Evolutionary conservation across 495 filamentous ascomycete species (phyloP), one percentile per base, ranked within the genome.

Genomic region (Aspergillus affinis): DNA sequence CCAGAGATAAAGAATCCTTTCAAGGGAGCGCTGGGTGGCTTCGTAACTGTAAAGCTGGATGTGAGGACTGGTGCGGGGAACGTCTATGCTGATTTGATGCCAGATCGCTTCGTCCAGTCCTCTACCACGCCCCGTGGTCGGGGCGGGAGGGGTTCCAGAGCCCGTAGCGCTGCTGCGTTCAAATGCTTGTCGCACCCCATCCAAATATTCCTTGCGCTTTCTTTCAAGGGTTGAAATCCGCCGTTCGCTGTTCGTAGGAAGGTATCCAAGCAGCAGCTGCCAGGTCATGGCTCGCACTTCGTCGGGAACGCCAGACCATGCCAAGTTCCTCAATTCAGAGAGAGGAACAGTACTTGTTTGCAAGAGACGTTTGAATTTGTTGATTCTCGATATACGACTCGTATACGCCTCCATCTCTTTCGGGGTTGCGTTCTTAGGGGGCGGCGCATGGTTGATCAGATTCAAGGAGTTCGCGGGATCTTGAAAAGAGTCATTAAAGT

Each of bases 11-110:
- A 98, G 80, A 57, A 98, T 98, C 30, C 93, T 84, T 71, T 98
- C 94, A 23, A 98, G 74, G 8, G 91, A 96, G 45, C 92, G 84
- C 64, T 98, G 94, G 0, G 94, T 98, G 18, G 93, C 92, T 73
- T 98, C 95, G 71, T 96, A 98, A 57, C 90, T 82, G 71, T 98
- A 98, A 0, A 98, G 81, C 61, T 92, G 88, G 49, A 98, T 86
- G 75, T 98, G 95, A 23, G 94, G 94, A 70, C 95, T 97, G 10
- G 94, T 98, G 48, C 94, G 89, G 8, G 94, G 94, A 20, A 98
- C 95, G 71, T 98, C 94, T 67, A 98, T 98, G 64, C 91, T 96
- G 71, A 98, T 97, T 65, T 98, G 94, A 72, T 98, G 94, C 94
- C 94, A 98, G 54, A 98, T 86, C 21, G 90, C 88, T 75, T 98